A percentile compares a stretch with the other conserved stretches of the same genome.
These are phyloP conservation scores for Fraxinus cuspidata DNA, from an alignment of 257 asterid species.

Conservation along the genomic window DNA sequence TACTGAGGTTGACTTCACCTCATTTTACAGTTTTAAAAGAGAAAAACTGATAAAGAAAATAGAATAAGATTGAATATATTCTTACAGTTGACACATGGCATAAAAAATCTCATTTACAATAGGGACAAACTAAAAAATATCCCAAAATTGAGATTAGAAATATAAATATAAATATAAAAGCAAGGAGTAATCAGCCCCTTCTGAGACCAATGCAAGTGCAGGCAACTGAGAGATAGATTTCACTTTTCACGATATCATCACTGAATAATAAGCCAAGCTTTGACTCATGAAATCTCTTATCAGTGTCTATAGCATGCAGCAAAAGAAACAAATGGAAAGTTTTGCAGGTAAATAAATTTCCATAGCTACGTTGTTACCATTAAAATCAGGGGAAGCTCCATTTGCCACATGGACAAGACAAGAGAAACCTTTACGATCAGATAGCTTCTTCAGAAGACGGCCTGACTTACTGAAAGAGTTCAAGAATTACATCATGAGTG, in stretches of 20 bases:
- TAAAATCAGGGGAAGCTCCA: conserved; percentile 87
- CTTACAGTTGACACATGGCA: not conserved
- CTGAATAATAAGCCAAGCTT: not conserved
- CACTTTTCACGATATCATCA: not conserved
- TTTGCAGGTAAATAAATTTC: not conserved
- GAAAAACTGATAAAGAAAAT: conserved; percentile 3
- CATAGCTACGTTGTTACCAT: conserved; percentile 37
- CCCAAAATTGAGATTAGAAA: not conserved
- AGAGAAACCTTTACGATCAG: conserved; percentile 88
- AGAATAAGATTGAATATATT: not conserved
- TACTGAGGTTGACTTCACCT: not conserved
- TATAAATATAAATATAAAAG: conserved; percentile 4
- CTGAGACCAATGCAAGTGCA: conserved; percentile 14
- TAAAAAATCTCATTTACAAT: not conserved
- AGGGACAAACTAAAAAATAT: not conserved
- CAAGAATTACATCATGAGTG: conserved; percentile 25
- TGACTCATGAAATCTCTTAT: not conserved
- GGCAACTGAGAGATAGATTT: not conserved
- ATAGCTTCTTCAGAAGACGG: conserved; percentile 80
- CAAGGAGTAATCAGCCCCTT: conserved; percentile 5
- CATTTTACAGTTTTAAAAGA: not conserved
- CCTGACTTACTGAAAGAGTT: conserved; percentile 75
- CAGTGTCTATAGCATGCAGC: not conserved
- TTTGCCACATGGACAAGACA: conserved; percentile 66
- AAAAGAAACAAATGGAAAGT: not conserved